phyloP scores from a whole-genome alignment of 2,329 filamentous ascomycete species.

The Colletotrichum musicola region DNA sequence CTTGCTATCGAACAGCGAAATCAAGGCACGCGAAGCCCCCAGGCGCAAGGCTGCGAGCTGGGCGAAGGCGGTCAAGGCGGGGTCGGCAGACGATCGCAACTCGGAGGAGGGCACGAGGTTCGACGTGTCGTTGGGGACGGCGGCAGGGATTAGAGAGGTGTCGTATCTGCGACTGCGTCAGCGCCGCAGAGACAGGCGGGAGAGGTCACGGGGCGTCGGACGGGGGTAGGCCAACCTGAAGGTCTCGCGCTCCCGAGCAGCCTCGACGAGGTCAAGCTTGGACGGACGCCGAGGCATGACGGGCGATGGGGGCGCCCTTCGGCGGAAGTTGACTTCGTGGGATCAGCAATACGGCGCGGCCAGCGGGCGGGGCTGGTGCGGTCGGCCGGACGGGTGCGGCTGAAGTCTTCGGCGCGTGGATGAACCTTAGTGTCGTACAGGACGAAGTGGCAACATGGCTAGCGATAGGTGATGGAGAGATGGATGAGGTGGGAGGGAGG shows the following conservation, averaged over 20 bases:
- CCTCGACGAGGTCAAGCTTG: slow-evolving; percentile 36
- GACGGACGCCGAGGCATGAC: slow-evolving; percentile 1
- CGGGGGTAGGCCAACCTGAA: slow-evolving; percentile 41
- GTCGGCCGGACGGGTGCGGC: no score
- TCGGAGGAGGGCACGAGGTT: slow-evolving; percentile 40
- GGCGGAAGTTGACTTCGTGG: background rate
- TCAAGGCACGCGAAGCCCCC: slow-evolving; percentile 53
- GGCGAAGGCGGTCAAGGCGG: slow-evolving; percentile 61
- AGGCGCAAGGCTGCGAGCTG: slow-evolving; percentile 61
- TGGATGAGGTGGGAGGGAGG: no score
- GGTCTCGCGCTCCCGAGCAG: slow-evolving; percentile 47
- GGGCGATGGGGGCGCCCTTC: no score
- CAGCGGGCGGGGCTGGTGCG: no score
- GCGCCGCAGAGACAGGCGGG: background rate
- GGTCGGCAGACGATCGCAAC: slow-evolving; percentile 48
- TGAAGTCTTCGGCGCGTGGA: no score
- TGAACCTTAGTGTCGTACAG: no score
- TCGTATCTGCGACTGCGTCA: slow-evolving; percentile 35
- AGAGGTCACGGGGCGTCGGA: background rate
- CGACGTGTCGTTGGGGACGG: slow-evolving; percentile 41
- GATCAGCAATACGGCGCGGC: background rate
- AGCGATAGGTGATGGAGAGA: no score
- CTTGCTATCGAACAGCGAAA: slow-evolving; percentile 65
- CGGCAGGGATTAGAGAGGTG: slow-evolving; percentile 12
- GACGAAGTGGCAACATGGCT: no score